Base-by-base conservation (phyloP, 352 stramenopile genomes). In the Globisporangium acanthophoron region DNA sequence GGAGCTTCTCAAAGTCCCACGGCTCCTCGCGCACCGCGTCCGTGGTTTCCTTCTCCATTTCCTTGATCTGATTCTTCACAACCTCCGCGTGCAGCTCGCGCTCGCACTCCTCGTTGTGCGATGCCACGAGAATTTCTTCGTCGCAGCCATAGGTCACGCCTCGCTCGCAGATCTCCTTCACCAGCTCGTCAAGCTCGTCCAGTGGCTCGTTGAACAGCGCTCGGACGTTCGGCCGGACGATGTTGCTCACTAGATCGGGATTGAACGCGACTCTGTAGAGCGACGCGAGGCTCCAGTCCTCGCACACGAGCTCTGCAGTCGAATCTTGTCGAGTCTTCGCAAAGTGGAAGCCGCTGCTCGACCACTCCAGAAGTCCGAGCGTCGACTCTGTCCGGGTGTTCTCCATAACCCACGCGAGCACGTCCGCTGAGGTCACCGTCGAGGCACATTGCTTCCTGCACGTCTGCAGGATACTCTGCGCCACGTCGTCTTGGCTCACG, bases 371-470 rank as follows among this genome's bases (percentile, higher is more conserved):
- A 20, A 96, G 37, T 0, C 88, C 88, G 13, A 66, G 51, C 9
- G 75, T 66, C 49, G 78, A 85, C 48, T 88, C 74, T 3, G 66
- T 53, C 52, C 83, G 74, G 0, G 90, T 96, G 62, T 96, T 97
- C 24, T 83, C 66, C 76, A 97, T 83, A n/a, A 92, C 71, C 87
- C 90, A 97, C 35, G 85, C 73, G 21, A 97, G 46, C 18, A 96
- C 73, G 40, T 92, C 61, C 29, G 70, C 43, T 15, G 63, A 12
- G 31, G 1, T 12, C 57, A 31, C 11, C 9, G 11, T 50, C 46
- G 1, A 24, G 21, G 21, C 21, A 1, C 21, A 24, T 24, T 45
- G 11, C 16, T n/a, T 56, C 41, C 33, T 52, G 40, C 52, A 72
- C 0, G 59, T 53, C 37, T 70, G 54, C 8, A 74, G 18, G 21